Evolutionary conservation across 2,329 filamentous ascomycete genomes (phyloP), one percentile per base, ranked within the genome.

Genomic region (Kalmusia sp.): DNA sequence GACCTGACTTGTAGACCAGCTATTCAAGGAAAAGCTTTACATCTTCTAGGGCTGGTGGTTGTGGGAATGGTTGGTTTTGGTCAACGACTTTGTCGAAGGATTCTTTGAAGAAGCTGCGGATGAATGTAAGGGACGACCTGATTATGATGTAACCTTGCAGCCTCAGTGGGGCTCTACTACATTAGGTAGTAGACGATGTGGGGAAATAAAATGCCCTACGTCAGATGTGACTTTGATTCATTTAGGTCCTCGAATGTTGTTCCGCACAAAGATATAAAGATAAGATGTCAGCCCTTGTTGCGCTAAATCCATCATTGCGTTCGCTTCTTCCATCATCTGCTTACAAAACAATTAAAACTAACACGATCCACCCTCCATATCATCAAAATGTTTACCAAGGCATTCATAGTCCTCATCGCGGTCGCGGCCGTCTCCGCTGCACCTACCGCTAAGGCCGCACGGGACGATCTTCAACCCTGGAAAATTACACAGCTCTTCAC

Each of bases 401-500:
- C 43, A 2, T 27, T 46, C 14, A 15, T 35, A 14, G 41, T 30
- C 14, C 12, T 44, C 7, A 19, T 46, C 28, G 30, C 43, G 43
- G 43, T 30, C 30, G 27, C 30, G 9, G 43, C 43, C 30, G 30
- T 46, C 6, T 46, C 30, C 12, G 43, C 30, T 4, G 43, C 43
- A 35, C 30, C 43, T 25, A 22, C 30, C 2, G 17, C 9, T 22
- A 46, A 46, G 19, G 30, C 27, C 14, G 7, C 25, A 17, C 25
- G 21, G 35, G 43, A 25, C 19, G 35, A n/a, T 25, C 34, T 52
- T 4, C 38, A 52, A 22, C 51, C 51, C 19, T 57, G 46, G 46
- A 25, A 57, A 31, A 47, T 57, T 37, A 39, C 14, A 3, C 33
- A 19, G 15, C 52, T 58, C 12, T 41, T 39, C 19, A 58, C 55